These are phyloP conservation scores for Salix caprea DNA, from an alignment of 345 rosid genomes.

Conservation along the genomic window DNA sequence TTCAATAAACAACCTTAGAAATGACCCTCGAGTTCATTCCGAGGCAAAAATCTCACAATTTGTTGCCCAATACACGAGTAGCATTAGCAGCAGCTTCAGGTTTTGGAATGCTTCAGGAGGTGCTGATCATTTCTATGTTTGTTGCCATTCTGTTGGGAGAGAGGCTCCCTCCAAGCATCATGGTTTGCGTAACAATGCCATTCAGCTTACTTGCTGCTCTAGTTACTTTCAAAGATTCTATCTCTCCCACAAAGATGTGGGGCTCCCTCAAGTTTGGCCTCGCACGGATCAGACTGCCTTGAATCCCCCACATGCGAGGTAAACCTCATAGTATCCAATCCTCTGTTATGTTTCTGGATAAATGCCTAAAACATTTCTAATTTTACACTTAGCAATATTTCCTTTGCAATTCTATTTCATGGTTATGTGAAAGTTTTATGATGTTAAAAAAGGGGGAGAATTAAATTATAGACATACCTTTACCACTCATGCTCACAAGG, in stretches of 20 bases:
- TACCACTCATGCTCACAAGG: neutral
- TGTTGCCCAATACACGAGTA: constrained; percentile 16
- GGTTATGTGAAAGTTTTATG: neutral
- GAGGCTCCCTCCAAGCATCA: constrained; percentile 30
- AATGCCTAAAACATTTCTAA: neutral
- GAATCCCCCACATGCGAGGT: constrained; percentile 38
- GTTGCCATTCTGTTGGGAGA: constrained; percentile 42
- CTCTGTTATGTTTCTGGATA: neutral
- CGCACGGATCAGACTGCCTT: constrained; percentile 19
- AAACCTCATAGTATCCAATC: neutral
- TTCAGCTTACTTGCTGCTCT: constrained; percentile 42
- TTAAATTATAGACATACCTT: too few relatives aligned
- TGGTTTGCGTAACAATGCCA: constrained; percentile 29
- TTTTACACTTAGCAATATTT: neutral
- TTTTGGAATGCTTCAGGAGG: constrained; percentile 44
- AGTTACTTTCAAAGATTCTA: constrained; percentile 41
- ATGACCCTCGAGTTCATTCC: constrained; percentile 35
- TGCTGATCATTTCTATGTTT: constrained; percentile 41
- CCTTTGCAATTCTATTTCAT: neutral
- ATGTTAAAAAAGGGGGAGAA: too few relatives aligned
- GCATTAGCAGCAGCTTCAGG: constrained; percentile 18
- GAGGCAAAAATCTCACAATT: constrained; percentile 33
- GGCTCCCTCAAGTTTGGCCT: constrained; percentile 47
- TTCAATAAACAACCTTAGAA: constrained; percentile 40
- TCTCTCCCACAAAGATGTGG: constrained; percentile 38